These are phyloP conservation scores for Endoconidiophora laricicola DNA, from an alignment of 2,329 filamentous ascomycete genomes.

Conservation along the genomic window DNA sequence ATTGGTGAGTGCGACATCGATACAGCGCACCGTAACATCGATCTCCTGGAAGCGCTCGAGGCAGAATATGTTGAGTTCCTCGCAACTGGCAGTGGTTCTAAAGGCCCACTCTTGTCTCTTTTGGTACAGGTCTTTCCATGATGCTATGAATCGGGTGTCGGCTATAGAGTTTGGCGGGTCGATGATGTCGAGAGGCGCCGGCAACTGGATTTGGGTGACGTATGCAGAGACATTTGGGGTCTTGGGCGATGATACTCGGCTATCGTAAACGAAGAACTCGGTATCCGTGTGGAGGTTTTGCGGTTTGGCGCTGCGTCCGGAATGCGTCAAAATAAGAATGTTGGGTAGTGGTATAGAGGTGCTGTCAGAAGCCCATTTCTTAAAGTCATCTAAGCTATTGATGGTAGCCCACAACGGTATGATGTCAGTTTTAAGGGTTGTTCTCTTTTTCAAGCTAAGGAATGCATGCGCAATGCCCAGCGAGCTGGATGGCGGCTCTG, in stretches of 20 bases:
- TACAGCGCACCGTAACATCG: constrained; percentile 59
- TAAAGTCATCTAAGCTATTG: constrained; percentile 64
- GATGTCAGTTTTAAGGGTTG: constrained; percentile 9
- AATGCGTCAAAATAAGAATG: constrained; percentile 73
- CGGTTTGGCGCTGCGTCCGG: constrained; percentile 69
- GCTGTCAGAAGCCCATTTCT: constrained; percentile 60
- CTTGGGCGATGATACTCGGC: constrained; percentile 48
- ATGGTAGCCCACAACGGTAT: background rate
- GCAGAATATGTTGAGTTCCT: constrained; percentile 42
- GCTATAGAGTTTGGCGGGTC: constrained; percentile 66
- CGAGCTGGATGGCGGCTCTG: background rate
- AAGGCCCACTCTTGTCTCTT: constrained; percentile 66
- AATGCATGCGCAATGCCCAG: constrained; percentile 1
- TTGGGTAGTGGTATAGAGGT: constrained; percentile 58
- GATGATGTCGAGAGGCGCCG: constrained; percentile 18
- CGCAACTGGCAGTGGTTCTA: constrained; percentile 51
- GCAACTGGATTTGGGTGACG: constrained; percentile 32
- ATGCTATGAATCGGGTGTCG: constrained; percentile 60
- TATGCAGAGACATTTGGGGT: constrained; percentile 29
- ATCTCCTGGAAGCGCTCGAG: constrained; percentile 55
- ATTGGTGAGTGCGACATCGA: constrained; percentile 76
- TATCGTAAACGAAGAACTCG: constrained; percentile 86
- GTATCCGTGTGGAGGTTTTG: constrained; percentile 70
- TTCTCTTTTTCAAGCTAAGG: background rate
- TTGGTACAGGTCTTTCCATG: constrained; percentile 81